phyloP scores from a whole-genome alignment of 2,329 filamentous ascomycete species.

The Monosporascus sp. region DNA sequence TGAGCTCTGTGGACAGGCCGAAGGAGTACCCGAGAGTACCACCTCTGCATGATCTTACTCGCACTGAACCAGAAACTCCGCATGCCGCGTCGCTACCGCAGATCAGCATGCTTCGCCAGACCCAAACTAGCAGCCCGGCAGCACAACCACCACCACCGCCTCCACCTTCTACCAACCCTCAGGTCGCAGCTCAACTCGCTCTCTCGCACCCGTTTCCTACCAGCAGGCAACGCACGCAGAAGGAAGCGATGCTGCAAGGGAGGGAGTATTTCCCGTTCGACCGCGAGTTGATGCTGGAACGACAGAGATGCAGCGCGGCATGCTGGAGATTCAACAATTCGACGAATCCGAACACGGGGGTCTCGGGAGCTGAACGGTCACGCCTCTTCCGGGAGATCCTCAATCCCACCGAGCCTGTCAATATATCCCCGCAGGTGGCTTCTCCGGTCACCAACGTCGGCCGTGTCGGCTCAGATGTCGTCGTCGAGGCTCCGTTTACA shows the following conservation, averaged over 20 bases:
- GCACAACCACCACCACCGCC: constrained; percentile 27
- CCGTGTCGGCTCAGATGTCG: constrained; percentile 67
- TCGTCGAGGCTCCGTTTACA: constrained; percentile 82
- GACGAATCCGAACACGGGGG: constrained; percentile 66
- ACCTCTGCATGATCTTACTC: constrained; percentile 54
- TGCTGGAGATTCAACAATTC: constrained; percentile 86
- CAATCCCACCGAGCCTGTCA: constrained; percentile 53
- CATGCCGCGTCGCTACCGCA: constrained; percentile 52
- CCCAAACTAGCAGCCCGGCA: constrained; percentile 44
- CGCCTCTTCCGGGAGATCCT: constrained; percentile 70
- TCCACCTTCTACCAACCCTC: constrained; percentile 38
- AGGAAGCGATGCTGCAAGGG: constrained; percentile 83
- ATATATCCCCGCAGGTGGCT: constrained; percentile 50
- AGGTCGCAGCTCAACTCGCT: constrained; percentile 55
- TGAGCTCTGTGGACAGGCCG: constrained; percentile 30
- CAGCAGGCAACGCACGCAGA: constrained; percentile 56
- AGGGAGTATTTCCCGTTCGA: constrained; percentile 77
- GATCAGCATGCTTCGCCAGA: constrained; percentile 51
- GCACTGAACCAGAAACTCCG: constrained; percentile 51
- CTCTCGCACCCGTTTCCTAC: constrained; percentile 49
- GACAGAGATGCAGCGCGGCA: constrained; percentile 76
- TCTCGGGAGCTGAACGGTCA: constrained; percentile 63
- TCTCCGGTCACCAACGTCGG: constrained; percentile 51
- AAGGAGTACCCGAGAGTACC: constrained; percentile 58
- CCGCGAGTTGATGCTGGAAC: constrained; percentile 72